These are phyloP conservation scores for Austroboletus niveus DNA, from an alignment of 1,284 basidiomycete genomes.

Conservation along the genomic window DNA sequence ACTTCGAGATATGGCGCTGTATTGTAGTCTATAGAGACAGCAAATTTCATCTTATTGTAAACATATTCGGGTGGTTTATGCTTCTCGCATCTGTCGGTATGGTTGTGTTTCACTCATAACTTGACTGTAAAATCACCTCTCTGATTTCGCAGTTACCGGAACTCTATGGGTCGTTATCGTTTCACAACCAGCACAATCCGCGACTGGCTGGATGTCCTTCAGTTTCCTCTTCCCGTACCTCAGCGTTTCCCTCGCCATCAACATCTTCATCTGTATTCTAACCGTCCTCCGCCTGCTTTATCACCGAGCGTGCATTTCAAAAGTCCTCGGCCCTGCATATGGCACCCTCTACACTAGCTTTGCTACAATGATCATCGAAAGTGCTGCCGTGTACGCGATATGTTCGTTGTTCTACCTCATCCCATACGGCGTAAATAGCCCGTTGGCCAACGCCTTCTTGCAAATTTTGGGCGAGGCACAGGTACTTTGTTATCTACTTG, in stretches of 20 bases:
- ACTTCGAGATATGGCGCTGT: conserved; percentile 34
- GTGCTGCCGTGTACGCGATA: conserved; percentile 29
- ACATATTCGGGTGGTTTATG: conserved; percentile 20
- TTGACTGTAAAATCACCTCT: not conserved
- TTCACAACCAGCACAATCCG: conserved; percentile 18
- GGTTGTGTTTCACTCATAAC: not conserved
- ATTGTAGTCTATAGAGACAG: conserved; percentile 35
- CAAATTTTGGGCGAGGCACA: conserved; percentile 32
- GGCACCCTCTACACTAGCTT: conserved; percentile 29
- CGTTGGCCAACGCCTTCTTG: conserved; percentile 29
- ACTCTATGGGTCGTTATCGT: conserved; percentile 27
- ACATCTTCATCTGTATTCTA: conserved; percentile 28
- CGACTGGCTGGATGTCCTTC: conserved; percentile 31
- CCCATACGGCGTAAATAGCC: conserved; percentile 21
- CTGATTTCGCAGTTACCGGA: conserved; percentile 24
- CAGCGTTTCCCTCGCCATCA: conserved; percentile 33
- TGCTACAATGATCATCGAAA: conserved; percentile 30
- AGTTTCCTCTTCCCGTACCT: conserved; percentile 31
- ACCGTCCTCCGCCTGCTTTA: conserved; percentile 31
- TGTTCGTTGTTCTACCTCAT: conserved; percentile 31
- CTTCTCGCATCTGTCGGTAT: conserved; percentile 25
- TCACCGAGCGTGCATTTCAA: conserved; percentile 29
- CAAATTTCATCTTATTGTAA: conserved; percentile 18
- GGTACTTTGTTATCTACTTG: conserved; percentile 10
- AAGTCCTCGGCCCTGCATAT: conserved; percentile 27